Evolutionary conservation across 768 basidiomycete genomes (phyloP).

Genomic region (Paxillus involutus): DNA sequence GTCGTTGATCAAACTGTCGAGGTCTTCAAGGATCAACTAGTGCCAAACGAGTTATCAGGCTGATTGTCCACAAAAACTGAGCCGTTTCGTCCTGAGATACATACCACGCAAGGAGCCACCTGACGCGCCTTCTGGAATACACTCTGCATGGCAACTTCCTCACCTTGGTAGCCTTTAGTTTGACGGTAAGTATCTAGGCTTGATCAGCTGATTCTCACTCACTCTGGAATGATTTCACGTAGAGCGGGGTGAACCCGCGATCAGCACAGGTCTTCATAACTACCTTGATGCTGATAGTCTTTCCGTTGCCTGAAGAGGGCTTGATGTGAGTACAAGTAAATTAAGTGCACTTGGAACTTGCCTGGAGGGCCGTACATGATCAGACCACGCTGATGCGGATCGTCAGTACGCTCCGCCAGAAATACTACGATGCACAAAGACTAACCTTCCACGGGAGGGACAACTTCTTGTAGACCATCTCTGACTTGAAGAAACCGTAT

Average conservation of each 20-base stretch:
- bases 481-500: conserved; percentile 77
- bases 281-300: conserved; percentile 79
- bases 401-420: background rate
- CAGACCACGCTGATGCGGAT: conserved; percentile 59
- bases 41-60: background rate
- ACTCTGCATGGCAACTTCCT: conserved; percentile 63
- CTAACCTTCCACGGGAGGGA: conserved; percentile 81
- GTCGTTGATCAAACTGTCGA: conserved; percentile 81
- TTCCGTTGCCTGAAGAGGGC: conserved; percentile 67
- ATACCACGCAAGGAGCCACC: conserved; percentile 61
- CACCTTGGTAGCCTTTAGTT: conserved; percentile 51
- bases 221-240: conserved; percentile 82
- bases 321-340: background rate
- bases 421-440: background rate
- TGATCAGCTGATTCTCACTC: conserved; percentile 15
- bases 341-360: conserved; percentile 16
- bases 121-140: conserved; percentile 77
- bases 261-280: conserved; percentile 75
- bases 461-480: conserved; percentile 69
- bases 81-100: conserved; percentile 44
- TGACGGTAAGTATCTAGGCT: conserved; percentile 7
- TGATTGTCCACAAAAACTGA: background rate
- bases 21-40: conserved; percentile 51
- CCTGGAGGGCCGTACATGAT: conserved; percentile 86
- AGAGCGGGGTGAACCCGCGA: conserved; percentile 65